These are phyloP conservation scores for Nicotiana tomentosiformis DNA, from an alignment of 257 asterid genomes.

Conservation along the genomic window DNA sequence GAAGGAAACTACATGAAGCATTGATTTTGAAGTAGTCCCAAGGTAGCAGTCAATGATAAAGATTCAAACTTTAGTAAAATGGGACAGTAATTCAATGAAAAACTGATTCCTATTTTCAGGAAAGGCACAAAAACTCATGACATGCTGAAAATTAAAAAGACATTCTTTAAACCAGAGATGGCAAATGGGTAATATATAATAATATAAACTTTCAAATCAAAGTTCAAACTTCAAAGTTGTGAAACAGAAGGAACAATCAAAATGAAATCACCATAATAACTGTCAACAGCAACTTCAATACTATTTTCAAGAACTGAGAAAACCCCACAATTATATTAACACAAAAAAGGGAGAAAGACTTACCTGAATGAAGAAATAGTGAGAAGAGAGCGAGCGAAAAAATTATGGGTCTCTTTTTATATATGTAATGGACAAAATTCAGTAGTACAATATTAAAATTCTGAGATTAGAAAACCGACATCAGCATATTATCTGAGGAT, in stretches of 20 bases:
- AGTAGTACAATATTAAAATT: neutral
- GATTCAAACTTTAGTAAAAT: neutral
- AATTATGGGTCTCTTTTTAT: slow-evolving; percentile 1
- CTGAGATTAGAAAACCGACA: neutral
- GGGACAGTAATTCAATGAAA: neutral
- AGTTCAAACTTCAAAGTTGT: neutral
- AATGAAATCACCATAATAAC: neutral
- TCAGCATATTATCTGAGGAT: neutral
- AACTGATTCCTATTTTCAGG: neutral
- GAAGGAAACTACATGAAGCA: neutral
- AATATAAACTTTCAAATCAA: neutral
- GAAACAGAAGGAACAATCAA: neutral
- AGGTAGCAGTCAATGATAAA: neutral
- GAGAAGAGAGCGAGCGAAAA: neutral
- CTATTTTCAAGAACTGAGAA: neutral
- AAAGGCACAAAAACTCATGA: neutral
- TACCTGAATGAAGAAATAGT: slow-evolving; percentile 22
- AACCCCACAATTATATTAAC: neutral
- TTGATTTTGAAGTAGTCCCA: neutral
- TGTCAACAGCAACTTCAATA: neutral
- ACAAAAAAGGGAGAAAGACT: neutral
- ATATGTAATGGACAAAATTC: neutral
- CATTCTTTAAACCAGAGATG: neutral
- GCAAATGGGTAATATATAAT: neutral
- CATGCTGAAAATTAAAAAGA: neutral